Percentiles rank a stretch among this genome's conserved stretches.
These are phyloP conservation scores for Glonium stellatum DNA, from an alignment of 495 filamentous ascomycete genomes.

Conservation along the genomic window DNA sequence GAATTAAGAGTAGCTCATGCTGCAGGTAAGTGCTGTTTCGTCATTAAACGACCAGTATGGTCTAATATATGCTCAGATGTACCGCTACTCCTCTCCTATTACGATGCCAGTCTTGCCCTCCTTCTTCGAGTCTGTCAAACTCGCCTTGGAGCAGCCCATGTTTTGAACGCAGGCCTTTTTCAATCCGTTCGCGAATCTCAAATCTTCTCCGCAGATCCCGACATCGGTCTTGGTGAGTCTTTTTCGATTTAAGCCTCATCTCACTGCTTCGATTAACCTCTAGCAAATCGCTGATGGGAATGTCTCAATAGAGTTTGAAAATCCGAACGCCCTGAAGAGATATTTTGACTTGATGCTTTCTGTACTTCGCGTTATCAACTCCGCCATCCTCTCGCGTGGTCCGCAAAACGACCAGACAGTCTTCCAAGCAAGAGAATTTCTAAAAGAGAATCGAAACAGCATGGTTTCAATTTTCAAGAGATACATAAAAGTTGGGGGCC, in stretches of 20 bases:
- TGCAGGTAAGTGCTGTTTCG: slow-evolving; percentile 39
- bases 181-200: slow-evolving; percentile 66
- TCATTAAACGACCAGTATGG: background rate
- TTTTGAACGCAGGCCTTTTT: slow-evolving; percentile 87
- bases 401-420: slow-evolving; percentile 70
- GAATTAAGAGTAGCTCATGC: slow-evolving; percentile 53
- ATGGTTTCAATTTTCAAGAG: slow-evolving; percentile 89
- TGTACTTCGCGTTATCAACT: slow-evolving; percentile 74
- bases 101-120: slow-evolving; percentile 69
- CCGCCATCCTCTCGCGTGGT: slow-evolving; percentile 69
- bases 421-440: slow-evolving; percentile 65
- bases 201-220: slow-evolving; percentile 85
- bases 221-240: slow-evolving; percentile 70
- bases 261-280: slow-evolving; percentile 13
- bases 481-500: slow-evolving; percentile 68
- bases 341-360: slow-evolving; percentile 78
- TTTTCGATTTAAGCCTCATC: too few relatives aligned
- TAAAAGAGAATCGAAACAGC: slow-evolving; percentile 68
- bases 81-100: slow-evolving; percentile 43
- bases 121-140: slow-evolving; percentile 80
- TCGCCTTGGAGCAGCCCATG: slow-evolving; percentile 65
- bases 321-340: slow-evolving; percentile 61
- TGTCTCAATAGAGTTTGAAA: slow-evolving; percentile 49
- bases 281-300: slow-evolving; percentile 11
- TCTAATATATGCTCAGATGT: slow-evolving; percentile 29